phyloP scores from a whole-genome alignment of 2,329 filamentous ascomycete genomes.

The Fusarium miscanthi region DNA sequence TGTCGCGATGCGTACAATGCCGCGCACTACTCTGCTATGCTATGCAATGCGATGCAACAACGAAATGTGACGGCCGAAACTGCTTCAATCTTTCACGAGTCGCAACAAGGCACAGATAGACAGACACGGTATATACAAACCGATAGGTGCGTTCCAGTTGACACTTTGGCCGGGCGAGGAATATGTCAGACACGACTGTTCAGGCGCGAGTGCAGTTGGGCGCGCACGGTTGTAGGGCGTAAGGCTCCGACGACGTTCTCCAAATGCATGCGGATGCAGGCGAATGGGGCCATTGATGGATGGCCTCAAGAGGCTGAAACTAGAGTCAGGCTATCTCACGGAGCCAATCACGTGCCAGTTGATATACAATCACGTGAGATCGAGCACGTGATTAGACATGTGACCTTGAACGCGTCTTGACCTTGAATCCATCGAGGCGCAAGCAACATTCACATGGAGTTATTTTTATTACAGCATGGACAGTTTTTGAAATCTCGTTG shows the following conservation, averaged over 20 bases:
- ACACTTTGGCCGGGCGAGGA: conserved; percentile 36
- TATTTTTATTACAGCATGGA: conserved; percentile 19
- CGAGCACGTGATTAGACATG: neutral
- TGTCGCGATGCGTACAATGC: conserved; percentile 8
- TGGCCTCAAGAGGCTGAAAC: conserved; percentile 41
- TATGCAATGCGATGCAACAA: conserved; percentile 30
- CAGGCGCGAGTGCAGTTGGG: conserved; percentile 45
- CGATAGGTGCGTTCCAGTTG: conserved; percentile 31
- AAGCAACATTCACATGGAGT: neutral
- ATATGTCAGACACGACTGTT: conserved; percentile 30
- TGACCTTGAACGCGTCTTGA: fast-evolving
- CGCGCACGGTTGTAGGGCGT: conserved; percentile 41
- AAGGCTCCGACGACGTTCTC: conserved; percentile 42
- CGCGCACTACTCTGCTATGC: conserved; percentile 14
- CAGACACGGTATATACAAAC: conserved; percentile 41
- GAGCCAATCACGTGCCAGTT: conserved; percentile 22
- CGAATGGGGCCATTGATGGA: conserved; percentile 37
- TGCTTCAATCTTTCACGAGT: conserved; percentile 38
- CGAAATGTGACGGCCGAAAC: conserved; percentile 34
- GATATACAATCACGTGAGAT: fast-evolving
- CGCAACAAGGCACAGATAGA: conserved; percentile 40
- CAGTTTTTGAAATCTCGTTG: conserved; percentile 1
- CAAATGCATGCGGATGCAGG: conserved; percentile 38
- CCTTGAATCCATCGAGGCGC: neutral
- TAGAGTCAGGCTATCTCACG: conserved; percentile 28